These are phyloP conservation scores for Fraxinus angustifolia DNA, from an alignment of 305 asterid species.

Conservation along the genomic window DNA sequence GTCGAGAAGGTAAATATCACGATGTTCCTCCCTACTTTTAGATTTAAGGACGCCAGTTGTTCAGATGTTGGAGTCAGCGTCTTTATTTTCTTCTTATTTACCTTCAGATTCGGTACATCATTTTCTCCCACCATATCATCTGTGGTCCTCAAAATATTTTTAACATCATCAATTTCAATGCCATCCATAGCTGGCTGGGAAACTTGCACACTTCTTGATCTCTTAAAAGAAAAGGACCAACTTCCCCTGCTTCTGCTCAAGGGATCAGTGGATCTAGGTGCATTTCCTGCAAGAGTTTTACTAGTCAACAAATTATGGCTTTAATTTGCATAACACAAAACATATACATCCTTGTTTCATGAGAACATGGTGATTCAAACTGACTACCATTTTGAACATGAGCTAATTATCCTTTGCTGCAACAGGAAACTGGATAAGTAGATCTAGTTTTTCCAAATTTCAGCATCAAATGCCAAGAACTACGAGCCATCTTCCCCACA, in stretches of 20 bases:
- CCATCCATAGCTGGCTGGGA: conserved; percentile 30
- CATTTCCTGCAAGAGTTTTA: conserved; percentile 41
- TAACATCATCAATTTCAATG: conserved; percentile 21
- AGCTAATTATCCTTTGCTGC: neutral
- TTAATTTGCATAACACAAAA: conserved; percentile 1
- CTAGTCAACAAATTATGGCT: conserved; percentile 15
- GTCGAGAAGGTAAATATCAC: conserved; percentile 81
- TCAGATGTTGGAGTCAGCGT: conserved; percentile 67
- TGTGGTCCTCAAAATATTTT: conserved; percentile 21
- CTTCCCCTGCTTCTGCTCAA: conserved; percentile 41
- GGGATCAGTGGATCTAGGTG: conserved; percentile 35
- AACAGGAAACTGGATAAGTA: neutral
- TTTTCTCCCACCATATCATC: conserved; percentile 30
- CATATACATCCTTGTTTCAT: neutral
- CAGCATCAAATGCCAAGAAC: neutral
- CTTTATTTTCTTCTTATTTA: conserved; percentile 45
- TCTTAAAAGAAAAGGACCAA: conserved; percentile 45
- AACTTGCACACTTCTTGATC: conserved; percentile 37
- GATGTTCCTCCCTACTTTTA: conserved; percentile 73
- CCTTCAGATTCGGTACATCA: conserved; percentile 37
- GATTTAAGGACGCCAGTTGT: conserved; percentile 69
- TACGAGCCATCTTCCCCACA: neutral
- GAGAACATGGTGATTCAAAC: neutral
- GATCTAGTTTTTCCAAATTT: neutral
- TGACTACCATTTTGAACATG: neutral